These are phyloP conservation scores for Larix kaempferi DNA, from an alignment of 75 land plant genomes.

Conservation along the genomic window DNA sequence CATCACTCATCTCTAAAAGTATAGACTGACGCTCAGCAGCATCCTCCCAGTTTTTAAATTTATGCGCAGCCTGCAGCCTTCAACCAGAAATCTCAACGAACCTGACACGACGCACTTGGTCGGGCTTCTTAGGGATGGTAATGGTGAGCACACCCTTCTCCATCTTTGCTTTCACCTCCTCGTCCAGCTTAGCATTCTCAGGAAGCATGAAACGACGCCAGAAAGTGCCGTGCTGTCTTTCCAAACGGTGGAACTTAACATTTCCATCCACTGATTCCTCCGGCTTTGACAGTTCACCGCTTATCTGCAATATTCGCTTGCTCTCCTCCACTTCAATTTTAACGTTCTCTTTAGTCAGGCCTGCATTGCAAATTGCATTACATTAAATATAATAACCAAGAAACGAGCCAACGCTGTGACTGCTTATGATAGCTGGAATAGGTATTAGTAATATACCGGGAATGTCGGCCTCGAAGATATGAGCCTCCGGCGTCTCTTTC, in stretches of 20 bases:
- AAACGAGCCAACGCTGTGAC: too few relatives aligned
- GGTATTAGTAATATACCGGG: too few relatives aligned
- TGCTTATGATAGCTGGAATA: too few relatives aligned
- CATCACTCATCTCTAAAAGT: too few relatives aligned
- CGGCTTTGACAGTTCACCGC: conserved; percentile 30
- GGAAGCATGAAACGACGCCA: conserved; percentile 29
- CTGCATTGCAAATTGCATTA: too few relatives aligned
- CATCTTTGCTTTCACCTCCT: conserved; percentile 26
- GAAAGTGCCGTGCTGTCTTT: conserved; percentile 36
- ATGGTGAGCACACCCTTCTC: conserved; percentile 40
- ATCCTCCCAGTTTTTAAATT: too few relatives aligned
- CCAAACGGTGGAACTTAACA: conserved; percentile 26
- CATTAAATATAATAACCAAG: too few relatives aligned
- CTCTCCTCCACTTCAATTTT: conserved; percentile 27
- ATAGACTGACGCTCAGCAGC: too few relatives aligned
- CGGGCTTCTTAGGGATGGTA: conserved; percentile 24
- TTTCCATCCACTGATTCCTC: conserved; percentile 23
- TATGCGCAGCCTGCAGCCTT: too few relatives aligned
- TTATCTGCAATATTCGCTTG: conserved; percentile 20
- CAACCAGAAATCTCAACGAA: conserved; percentile 4
- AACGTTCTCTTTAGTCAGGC: conserved; percentile 19
- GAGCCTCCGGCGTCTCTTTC: too few relatives aligned
- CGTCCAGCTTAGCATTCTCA: conserved; percentile 32
- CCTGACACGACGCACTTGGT: conserved; percentile 14
- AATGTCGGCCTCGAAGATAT: too few relatives aligned